phyloP scores from a whole-genome alignment of 2,329 filamentous ascomycete genomes.

The Aspergillus novoparasiticus region DNA sequence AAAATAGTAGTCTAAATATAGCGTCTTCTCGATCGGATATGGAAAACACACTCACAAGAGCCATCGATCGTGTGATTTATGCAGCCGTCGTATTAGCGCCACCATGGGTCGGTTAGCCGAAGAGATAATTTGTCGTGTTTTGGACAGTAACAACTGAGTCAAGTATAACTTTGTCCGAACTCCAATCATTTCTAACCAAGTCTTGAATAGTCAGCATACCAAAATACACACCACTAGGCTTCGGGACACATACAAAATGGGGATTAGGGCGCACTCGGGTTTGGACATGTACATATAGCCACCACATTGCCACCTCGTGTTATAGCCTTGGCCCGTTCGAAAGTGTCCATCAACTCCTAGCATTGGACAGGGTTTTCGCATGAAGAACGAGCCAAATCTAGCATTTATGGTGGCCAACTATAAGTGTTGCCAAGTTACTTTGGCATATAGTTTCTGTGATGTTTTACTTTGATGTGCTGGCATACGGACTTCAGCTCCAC shows the following conservation, averaged over 20 bases:
- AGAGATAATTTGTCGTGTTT: background rate
- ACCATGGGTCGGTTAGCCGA: background rate
- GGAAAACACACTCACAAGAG: background rate
- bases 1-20: background rate
- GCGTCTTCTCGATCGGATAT: background rate
- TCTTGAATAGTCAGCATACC: background rate
- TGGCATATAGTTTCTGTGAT: background rate
- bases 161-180: background rate
- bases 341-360: background rate
- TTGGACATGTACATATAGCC: background rate
- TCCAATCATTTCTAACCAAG: background rate
- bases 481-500: background rate
- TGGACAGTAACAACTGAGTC: background rate
- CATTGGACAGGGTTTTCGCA: background rate
- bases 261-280: background rate
- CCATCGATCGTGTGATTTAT: background rate
- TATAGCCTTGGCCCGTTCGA: background rate
- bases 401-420: background rate
- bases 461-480: background rate
- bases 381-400: background rate
- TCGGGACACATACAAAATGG: background rate
- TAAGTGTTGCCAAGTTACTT: background rate
- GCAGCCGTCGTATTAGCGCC: background rate
- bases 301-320: background rate
- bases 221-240: background rate